Evolutionary conservation across 805 yeast genomes (phyloP).

Genomic region (Barnettozyma wickerhamii): DNA sequence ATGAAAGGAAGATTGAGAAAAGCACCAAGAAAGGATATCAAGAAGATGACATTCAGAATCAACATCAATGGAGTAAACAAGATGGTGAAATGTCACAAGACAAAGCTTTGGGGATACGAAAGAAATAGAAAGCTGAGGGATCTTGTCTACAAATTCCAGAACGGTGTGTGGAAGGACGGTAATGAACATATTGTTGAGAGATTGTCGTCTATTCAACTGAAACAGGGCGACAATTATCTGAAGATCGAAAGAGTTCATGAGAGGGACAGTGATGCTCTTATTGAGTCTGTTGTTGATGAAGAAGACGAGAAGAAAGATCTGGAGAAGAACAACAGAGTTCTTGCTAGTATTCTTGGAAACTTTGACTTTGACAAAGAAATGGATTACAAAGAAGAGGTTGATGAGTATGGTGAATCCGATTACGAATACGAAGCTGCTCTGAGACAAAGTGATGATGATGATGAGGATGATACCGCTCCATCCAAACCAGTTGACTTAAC

Average conservation of each 20-base stretch:
- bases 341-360: constrained; percentile 42
- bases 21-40: constrained; percentile 47
- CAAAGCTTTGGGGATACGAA: constrained; percentile 89
- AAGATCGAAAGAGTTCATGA: constrained; percentile 13
- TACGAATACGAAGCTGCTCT: constrained; percentile 41
- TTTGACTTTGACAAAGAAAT: constrained; percentile 52
- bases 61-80: constrained; percentile 53
- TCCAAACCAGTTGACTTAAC: constrained; percentile 7
- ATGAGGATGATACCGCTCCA: constrained; percentile 28
- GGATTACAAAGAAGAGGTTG: constrained; percentile 37
- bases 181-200: constrained; percentile 75
- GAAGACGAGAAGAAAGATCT: constrained; percentile 37
- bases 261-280: constrained; percentile 15
- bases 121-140: constrained; percentile 59
- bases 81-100: constrained; percentile 57
- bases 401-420: constrained; percentile 36
- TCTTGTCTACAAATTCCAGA: constrained; percentile 55
- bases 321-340: constrained; percentile 40
- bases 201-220: constrained; percentile 20
- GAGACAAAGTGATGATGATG: constrained; percentile 29
- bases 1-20: constrained; percentile 60
- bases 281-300: constrained; percentile 29
- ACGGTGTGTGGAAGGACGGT: constrained; percentile 77
- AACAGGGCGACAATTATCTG: constrained; percentile 16
- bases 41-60: constrained; percentile 60